phyloP scores from a whole-genome alignment of 2,329 filamentous ascomycete species.

The Diaporthe nobilis region DNA sequence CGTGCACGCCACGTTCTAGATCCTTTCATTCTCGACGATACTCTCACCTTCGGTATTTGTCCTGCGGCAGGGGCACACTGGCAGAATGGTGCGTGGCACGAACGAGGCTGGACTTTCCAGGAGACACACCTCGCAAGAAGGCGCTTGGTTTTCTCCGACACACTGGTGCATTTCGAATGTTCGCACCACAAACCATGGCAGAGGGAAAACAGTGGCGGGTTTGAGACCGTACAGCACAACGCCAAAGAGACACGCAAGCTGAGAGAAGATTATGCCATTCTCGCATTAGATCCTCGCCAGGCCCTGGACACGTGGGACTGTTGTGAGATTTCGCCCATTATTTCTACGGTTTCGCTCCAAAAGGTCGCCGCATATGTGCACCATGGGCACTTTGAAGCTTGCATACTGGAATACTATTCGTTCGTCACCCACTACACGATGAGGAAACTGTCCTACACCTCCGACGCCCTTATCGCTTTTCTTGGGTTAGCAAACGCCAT shows the following conservation, averaged over 20 bases:
- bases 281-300: not conserved
- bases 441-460: conserved; percentile 2
- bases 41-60: not conserved
- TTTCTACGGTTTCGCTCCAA: not conserved
- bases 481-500: conserved; percentile 8
- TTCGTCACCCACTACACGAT: not conserved
- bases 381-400: not conserved
- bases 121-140: not conserved
- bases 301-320: not conserved
- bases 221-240: not conserved
- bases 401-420: not conserved
- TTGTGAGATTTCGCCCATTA: not conserved
- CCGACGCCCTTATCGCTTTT: conserved; percentile 2
- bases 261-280: not conserved
- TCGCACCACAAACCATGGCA: not conserved
- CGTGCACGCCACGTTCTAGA: not conserved
- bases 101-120: not conserved
- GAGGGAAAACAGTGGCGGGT: not conserved
- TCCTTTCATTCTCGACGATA: not conserved
- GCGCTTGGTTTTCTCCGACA: not conserved
- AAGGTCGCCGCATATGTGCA: not conserved
- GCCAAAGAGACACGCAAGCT: not conserved
- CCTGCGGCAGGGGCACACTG: not conserved
- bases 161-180: not conserved
- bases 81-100: not conserved